phyloP scores from a whole-genome alignment of 768 basidiomycete genomes.

The Pulveroboletus sp. region DNA sequence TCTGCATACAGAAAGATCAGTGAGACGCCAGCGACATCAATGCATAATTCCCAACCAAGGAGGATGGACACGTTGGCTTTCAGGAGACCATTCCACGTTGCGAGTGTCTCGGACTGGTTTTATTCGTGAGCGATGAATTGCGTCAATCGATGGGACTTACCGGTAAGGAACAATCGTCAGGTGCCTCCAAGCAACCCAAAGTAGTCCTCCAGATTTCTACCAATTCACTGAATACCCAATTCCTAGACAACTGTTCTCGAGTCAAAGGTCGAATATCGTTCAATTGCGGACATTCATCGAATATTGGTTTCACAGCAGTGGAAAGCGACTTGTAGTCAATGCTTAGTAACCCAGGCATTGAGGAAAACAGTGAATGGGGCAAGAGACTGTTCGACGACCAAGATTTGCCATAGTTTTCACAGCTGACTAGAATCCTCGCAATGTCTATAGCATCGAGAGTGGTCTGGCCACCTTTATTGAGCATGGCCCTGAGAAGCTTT shows the following conservation, averaged over 20 bases:
- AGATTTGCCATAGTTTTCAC: slow-evolving; percentile 29
- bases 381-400: slow-evolving; percentile 53
- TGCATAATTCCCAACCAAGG: slow-evolving; percentile 48
- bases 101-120: slow-evolving; percentile 43
- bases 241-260: slow-evolving; percentile 51
- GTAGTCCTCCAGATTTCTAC: slow-evolving; percentile 54
- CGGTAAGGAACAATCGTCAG: slow-evolving; percentile 44
- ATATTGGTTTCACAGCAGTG: slow-evolving; percentile 46
- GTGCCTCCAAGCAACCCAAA: slow-evolving; percentile 42
- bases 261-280: slow-evolving; percentile 58
- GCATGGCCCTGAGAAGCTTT: slow-evolving; percentile 54
- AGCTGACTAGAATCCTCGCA: slow-evolving; percentile 39
- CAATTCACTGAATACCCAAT: slow-evolving; percentile 52
- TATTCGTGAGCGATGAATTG: slow-evolving; percentile 2
- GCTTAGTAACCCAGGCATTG: slow-evolving; percentile 53
- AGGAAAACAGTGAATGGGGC: slow-evolving; percentile 52
- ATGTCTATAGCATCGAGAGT: slow-evolving; percentile 56
- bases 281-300: slow-evolving; percentile 51
- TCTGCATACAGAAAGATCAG: slow-evolving; percentile 34
- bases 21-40: neutral
- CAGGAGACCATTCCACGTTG: slow-evolving; percentile 58
- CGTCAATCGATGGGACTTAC: slow-evolving; percentile 36
- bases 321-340: slow-evolving; percentile 49
- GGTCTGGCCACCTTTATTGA: slow-evolving; percentile 48
- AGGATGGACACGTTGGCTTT: slow-evolving; percentile 45